Conservation (phyloP, 345 rosid genomes). For the Anastatica hierochuntica region DNA sequence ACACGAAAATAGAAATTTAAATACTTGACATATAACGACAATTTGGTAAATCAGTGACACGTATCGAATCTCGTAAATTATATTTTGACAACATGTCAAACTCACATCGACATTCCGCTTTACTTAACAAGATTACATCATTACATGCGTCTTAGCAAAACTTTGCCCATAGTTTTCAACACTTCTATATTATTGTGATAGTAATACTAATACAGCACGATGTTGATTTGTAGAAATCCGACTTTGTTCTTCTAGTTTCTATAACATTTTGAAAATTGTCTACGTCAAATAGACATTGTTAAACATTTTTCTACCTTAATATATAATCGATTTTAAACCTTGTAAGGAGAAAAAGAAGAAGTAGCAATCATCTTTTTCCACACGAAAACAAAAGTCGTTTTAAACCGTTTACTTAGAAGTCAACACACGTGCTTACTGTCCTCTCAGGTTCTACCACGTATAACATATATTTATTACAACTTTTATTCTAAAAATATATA, state of each 20-base stretch:
- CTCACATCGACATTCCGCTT: too few species aligned
- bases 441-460: neutral
- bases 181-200: neutral
- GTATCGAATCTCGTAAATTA: too few species aligned
- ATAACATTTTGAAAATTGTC: neutral
- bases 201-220: neutral
- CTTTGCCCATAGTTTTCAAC: too few species aligned
- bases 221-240: neutral
- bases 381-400: conserved; percentile 13
- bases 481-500: neutral
- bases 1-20: too few species aligned
- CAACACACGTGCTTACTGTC: conserved; percentile 18
- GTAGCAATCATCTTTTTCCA: too few species aligned
- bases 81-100: too few species aligned
- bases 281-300: neutral
- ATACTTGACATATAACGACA: too few species aligned
- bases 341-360: too few species aligned
- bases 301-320: neutral
- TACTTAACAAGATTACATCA: too few species aligned
- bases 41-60: too few species aligned
- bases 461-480: neutral
- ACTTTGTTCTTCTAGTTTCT: conserved; percentile 7
- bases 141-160: too few species aligned
- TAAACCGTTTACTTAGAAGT: conserved; percentile 23
- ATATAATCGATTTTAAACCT: too few species aligned